phyloP scores from a whole-genome alignment of 495 filamentous ascomycete species.

The Aspergillus nidulans region DNA sequence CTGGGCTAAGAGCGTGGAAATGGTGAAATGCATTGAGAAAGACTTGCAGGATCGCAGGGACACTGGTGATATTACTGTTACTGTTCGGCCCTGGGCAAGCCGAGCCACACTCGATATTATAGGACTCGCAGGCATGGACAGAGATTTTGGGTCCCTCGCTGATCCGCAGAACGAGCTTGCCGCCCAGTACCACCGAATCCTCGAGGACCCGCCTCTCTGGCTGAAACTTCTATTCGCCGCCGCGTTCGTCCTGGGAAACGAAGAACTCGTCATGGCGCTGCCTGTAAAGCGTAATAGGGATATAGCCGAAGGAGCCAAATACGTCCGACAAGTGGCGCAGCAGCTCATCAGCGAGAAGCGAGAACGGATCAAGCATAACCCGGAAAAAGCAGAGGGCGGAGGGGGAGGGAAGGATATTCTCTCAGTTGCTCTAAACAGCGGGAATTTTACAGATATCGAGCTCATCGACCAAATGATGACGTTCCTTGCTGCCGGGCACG shows the following conservation, averaged over 20 bases:
- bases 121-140: constrained; percentile 76
- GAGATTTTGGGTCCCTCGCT: constrained; percentile 70
- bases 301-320: constrained; percentile 46
- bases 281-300: constrained; percentile 66
- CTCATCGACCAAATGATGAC: constrained; percentile 93
- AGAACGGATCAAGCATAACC: constrained; percentile 51
- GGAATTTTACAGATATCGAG: constrained; percentile 70
- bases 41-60: constrained; percentile 22
- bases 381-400: constrained; percentile 31
- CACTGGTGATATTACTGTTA: constrained; percentile 38
- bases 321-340: constrained; percentile 59
- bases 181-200: constrained; percentile 55
- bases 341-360: constrained; percentile 67
- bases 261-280: constrained; percentile 36
- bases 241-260: constrained; percentile 36
- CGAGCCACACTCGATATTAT: constrained; percentile 86
- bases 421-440: constrained; percentile 72
- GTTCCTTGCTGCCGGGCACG: constrained; percentile 88
- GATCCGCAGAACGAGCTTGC: constrained; percentile 61
- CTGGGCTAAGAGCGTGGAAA: constrained; percentile 63
- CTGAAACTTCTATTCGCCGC: constrained; percentile 36
- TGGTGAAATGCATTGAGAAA: constrained; percentile 41
- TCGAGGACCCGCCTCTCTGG: constrained; percentile 17
- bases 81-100: constrained; percentile 60
- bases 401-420: constrained; percentile 63